phyloP scores from a whole-genome alignment of 164 flowering plant species.

The Stephania japonica region DNA sequence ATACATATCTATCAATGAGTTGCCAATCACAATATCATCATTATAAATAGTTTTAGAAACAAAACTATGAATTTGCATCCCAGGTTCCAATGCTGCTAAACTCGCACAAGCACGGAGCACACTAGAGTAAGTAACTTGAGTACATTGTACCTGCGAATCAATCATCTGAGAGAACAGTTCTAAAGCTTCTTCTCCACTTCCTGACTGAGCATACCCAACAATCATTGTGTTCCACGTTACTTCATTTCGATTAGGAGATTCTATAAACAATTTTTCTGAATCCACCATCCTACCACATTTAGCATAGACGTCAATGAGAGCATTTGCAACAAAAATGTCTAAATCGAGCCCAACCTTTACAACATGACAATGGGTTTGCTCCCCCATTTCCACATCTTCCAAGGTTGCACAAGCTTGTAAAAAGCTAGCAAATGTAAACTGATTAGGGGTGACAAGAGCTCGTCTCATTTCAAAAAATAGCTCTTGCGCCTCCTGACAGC shows the following conservation, averaged over 20 bases:
- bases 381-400: conserved; percentile 43
- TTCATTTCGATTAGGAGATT: conserved; percentile 38
- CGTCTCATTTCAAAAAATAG: conserved; percentile 57
- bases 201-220: conserved; percentile 64
- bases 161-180: conserved; percentile 51
- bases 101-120: conserved; percentile 74
- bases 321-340: conserved; percentile 67
- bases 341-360: conserved; percentile 55
- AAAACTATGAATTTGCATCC: conserved; percentile 62
- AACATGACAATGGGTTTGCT: conserved; percentile 56
- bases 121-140: conserved; percentile 75
- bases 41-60: conserved; percentile 47
- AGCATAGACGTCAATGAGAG: conserved; percentile 81
- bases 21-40: conserved; percentile 39
- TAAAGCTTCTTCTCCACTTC: conserved; percentile 59
- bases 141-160: conserved; percentile 32
- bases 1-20: conserved; percentile 88
- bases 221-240: conserved; percentile 94
- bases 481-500: conserved; percentile 44
- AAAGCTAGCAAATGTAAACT: conserved; percentile 70
- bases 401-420: conserved; percentile 67
- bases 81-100: conserved; percentile 60
- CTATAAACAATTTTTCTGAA: conserved; percentile 42
- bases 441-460: conserved; percentile 55
- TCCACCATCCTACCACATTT: conserved; percentile 64